Evolutionary conservation across 2,329 filamentous ascomycete genomes (phyloP).

Genomic region (Paecilomyces variotii): DNA sequence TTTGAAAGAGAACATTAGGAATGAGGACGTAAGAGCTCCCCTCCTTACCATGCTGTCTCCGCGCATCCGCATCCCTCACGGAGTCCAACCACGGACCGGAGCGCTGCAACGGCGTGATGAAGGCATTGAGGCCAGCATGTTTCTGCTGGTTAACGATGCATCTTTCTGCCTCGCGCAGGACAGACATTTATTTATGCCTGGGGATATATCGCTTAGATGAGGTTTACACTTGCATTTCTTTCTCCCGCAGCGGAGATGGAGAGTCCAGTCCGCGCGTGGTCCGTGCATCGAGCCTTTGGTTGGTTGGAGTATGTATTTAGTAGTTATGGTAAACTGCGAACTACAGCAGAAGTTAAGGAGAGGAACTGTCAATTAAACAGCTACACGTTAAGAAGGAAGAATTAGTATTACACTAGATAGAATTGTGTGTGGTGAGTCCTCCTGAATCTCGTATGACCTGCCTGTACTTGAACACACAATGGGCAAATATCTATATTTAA

Average conservation of each 20-base stretch:
- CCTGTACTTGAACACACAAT: too few species aligned
- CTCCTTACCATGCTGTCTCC: slow-evolving; percentile 25
- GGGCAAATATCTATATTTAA: too few species aligned
- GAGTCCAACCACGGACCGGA: slow-evolving; percentile 26
- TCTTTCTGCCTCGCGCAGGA: slow-evolving; percentile 37
- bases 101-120: slow-evolving; percentile 30
- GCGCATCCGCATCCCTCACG: slow-evolving; percentile 29
- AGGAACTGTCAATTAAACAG: too few species aligned
- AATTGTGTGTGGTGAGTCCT: too few species aligned
- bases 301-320: not conserved
- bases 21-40: not conserved
- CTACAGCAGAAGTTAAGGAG: too few species aligned
- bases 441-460: too few species aligned
- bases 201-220: not conserved
- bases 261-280: slow-evolving; percentile 5
- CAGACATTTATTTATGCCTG: slow-evolving; percentile 30
- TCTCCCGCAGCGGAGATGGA: not conserved
- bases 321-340: too few species aligned
- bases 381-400: too few species aligned
- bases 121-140: slow-evolving; percentile 29
- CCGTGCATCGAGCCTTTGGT: slow-evolving; percentile 6
- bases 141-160: slow-evolving; percentile 34
- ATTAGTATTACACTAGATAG: too few species aligned
- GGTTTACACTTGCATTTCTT: not conserved
- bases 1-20: not conserved